These are phyloP conservation scores for Sonneratia caseolaris DNA, from an alignment of 345 rosid genomes.

Conservation along the genomic window DNA sequence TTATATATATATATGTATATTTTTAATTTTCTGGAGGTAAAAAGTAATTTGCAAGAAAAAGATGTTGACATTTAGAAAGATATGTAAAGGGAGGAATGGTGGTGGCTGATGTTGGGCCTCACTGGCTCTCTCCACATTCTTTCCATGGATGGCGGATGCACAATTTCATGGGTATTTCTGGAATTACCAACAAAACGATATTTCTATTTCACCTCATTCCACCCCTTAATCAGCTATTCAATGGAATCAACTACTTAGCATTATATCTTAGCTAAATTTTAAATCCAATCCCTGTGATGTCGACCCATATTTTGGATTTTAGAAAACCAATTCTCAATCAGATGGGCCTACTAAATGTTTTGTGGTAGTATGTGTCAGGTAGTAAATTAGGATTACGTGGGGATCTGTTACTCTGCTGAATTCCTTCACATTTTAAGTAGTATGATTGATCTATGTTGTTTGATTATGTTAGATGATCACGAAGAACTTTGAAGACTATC, in stretches of 20 bases:
- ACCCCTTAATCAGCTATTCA: background rate
- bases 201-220: background rate
- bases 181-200: no score
- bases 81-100: no score
- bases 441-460: slow-evolving; percentile 11
- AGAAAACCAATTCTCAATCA: background rate
- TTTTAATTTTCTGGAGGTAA: no score
- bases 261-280: background rate
- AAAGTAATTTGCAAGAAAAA: no score
- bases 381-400: background rate
- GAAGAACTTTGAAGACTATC: slow-evolving; percentile 94
- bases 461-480: slow-evolving; percentile 75
- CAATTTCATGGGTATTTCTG: background rate
- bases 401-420: background rate
- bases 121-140: no score
- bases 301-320: background rate
- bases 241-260: background rate
- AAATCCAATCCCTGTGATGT: background rate
- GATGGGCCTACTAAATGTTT: background rate
- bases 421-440: background rate
- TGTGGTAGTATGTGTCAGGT: background rate
- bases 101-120: no score
- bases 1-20: no score
- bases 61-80: no score
- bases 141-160: no score